phyloP scores from a whole-genome alignment of 441 rosid genomes.

The Pelargonium myrrhifolium region DNA sequence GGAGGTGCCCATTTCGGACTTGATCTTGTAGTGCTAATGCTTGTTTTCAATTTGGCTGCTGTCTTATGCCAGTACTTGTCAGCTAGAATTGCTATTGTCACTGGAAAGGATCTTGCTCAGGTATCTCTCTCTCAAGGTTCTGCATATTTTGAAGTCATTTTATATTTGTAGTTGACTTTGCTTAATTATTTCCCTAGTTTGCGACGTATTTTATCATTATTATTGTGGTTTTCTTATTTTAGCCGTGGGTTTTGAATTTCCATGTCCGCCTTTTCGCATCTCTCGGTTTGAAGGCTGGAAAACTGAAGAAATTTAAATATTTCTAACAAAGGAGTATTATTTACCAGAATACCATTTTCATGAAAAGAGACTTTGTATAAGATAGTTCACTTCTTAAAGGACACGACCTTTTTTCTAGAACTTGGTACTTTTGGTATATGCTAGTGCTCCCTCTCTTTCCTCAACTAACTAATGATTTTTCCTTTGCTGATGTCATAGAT shows the following conservation, averaged over 20 bases:
- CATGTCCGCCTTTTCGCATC: no score
- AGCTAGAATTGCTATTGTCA: slow-evolving; percentile 67
- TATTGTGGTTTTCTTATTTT: no score
- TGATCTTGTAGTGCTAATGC: slow-evolving; percentile 60
- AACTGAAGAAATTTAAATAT: no score
- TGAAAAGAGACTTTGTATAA: background rate
- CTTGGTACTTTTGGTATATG: no score
- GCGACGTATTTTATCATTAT: background rate
- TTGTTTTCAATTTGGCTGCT: slow-evolving; percentile 71
- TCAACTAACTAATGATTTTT: slow-evolving; percentile 3
- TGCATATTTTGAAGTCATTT: background rate
- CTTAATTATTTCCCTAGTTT: background rate
- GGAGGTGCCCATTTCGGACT: slow-evolving; percentile 87
- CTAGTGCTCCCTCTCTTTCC: background rate
- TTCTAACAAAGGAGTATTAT: no score
- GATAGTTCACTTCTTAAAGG: background rate
- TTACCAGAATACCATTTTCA: background rate
- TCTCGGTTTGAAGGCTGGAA: no score
- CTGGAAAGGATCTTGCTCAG: slow-evolving; percentile 88
- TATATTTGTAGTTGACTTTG: background rate
- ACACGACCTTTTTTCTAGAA: background rate
- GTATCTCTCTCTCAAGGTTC: slow-evolving; percentile 29
- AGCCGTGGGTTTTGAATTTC: no score
- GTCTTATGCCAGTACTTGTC: slow-evolving; percentile 82
- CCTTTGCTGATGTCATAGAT: slow-evolving; percentile 39